Evolutionary conservation across 331 rosid genomes (phyloP).

Genomic region (Pyrus hybrid): DNA sequence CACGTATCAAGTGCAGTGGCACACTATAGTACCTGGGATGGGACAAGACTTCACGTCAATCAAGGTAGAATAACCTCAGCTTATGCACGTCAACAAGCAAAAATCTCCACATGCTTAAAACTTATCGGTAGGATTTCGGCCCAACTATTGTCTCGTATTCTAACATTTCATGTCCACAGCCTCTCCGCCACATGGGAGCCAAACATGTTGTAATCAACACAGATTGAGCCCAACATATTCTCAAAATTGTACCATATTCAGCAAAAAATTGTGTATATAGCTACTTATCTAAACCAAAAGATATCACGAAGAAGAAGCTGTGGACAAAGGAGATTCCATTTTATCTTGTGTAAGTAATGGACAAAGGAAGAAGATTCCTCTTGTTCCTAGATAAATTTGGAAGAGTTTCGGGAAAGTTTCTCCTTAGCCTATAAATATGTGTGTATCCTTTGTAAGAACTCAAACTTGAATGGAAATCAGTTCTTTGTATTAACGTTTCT

Average conservation of each 20-base stretch:
- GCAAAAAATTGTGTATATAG: not conserved
- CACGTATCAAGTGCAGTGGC: constrained; percentile 93
- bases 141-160: not conserved
- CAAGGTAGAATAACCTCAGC: not conserved
- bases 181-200: not conserved
- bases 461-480: too few species aligned
- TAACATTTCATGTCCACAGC: not conserved
- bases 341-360: too few species aligned
- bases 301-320: constrained; percentile 78
- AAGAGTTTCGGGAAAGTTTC: too few species aligned
- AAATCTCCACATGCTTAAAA: not conserved
- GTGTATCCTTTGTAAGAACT: too few species aligned
- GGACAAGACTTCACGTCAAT: constrained; percentile 19
- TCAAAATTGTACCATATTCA: not conserved
- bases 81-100: not conserved
- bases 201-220: not conserved
- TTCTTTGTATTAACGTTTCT: too few species aligned
- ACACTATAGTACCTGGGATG: constrained; percentile 69
- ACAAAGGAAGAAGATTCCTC: too few species aligned
- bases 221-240: not conserved
- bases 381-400: too few species aligned
- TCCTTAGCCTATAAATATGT: too few species aligned
- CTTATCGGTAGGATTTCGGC: not conserved
- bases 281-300: not conserved
- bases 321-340: too few species aligned